These are phyloP conservation scores for Boletus edulis DNA, from an alignment of 768 basidiomycete genomes.

Conservation along the genomic window DNA sequence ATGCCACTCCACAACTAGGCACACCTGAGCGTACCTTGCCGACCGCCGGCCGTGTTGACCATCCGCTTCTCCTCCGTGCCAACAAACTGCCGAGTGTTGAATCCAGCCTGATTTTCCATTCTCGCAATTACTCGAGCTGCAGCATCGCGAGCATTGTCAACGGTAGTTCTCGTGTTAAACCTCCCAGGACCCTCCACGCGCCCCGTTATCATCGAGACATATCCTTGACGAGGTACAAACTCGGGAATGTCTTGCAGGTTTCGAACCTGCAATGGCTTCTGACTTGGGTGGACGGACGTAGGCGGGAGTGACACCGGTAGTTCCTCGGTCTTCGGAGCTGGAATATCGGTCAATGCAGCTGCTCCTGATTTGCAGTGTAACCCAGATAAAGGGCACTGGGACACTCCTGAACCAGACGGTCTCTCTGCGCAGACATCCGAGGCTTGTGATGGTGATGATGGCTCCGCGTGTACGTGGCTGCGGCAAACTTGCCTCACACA, in stretches of 20 bases:
- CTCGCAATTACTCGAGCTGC: constrained; percentile 21
- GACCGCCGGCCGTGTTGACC: neutral
- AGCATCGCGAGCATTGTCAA: constrained; percentile 12
- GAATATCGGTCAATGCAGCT: neutral
- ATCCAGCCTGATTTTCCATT: constrained; percentile 20
- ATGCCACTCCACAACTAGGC: neutral
- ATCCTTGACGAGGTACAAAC: constrained; percentile 25
- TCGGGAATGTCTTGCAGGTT: constrained; percentile 22
- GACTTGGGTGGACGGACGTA: neutral
- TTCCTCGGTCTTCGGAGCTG: neutral
- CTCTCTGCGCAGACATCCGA: constrained; percentile 29
- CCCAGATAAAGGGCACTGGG: constrained; percentile 24
- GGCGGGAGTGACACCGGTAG: neutral
- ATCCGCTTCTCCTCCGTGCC: constrained; percentile 3
- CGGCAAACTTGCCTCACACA: constrained; percentile 17
- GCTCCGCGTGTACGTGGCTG: constrained; percentile 6
- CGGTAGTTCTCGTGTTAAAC: neutral
- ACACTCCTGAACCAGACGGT: constrained; percentile 18
- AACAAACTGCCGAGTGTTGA: constrained; percentile 1
- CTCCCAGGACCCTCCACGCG: neutral
- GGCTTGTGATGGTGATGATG: constrained; percentile 24
- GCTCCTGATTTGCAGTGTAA: constrained; percentile 21
- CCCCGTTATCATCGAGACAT: neutral
- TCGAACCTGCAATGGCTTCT: constrained; percentile 3
- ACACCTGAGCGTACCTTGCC: constrained; percentile 5